Percentiles rank a stretch among this genome's conserved stretches.
Conservation (phyloP, 2,329 filamentous ascomycete species). For the Colletotrichum nymphaeae region DNA sequence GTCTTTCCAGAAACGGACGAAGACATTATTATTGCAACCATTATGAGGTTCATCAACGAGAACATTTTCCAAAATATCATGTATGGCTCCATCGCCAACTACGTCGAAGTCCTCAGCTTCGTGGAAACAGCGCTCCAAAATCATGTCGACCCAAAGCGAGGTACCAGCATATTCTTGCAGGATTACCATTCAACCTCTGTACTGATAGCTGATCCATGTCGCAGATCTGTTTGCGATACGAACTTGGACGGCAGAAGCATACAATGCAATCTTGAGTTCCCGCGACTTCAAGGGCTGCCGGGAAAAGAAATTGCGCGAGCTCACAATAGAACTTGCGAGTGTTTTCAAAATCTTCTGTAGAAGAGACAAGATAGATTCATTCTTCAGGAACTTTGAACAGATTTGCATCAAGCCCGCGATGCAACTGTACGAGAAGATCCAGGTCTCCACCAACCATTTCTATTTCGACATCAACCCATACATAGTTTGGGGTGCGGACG, state of each 20-base stretch:
- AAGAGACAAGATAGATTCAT: constrained; percentile 39
- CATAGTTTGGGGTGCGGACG: constrained; percentile 40
- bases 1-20: constrained; percentile 51
- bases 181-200: neutral
- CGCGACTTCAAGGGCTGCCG: constrained; percentile 43
- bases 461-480: constrained; percentile 48
- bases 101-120: constrained; percentile 44
- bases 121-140: constrained; percentile 49
- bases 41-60: constrained; percentile 49
- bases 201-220: neutral
- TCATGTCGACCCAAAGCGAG: constrained; percentile 50
- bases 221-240: constrained; percentile 50
- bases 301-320: constrained; percentile 38
- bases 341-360: constrained; percentile 44
- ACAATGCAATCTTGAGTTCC: constrained; percentile 48
- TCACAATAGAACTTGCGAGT: constrained; percentile 43
- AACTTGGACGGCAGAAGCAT: constrained; percentile 51
- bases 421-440: constrained; percentile 51
- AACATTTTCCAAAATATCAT: constrained; percentile 49
- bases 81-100: constrained; percentile 40
- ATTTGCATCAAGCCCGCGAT: constrained; percentile 49
- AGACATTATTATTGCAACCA: constrained; percentile 48
- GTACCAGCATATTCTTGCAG: constrained; percentile 36
- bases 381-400: constrained; percentile 41
- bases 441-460: constrained; percentile 51